These are phyloP conservation scores for Nakazawaea ambrosiae DNA, from an alignment of 805 yeast species.

Conservation along the genomic window DNA sequence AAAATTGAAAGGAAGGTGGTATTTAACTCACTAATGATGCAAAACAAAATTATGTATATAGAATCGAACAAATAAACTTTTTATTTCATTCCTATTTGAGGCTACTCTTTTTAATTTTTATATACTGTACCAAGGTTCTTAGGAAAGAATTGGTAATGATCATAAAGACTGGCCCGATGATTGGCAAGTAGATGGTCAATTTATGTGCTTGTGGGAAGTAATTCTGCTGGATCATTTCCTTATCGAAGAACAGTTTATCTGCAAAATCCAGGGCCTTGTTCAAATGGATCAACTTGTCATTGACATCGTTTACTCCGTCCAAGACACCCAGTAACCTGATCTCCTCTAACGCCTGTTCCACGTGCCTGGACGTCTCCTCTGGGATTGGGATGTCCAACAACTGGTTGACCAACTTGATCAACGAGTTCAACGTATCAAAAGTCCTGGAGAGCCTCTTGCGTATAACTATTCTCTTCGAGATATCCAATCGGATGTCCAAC, in stretches of 20 bases:
- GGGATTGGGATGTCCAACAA: slow-evolving; percentile 84
- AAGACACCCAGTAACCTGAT: slow-evolving; percentile 30
- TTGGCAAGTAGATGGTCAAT: slow-evolving; percentile 86
- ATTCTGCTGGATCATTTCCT: slow-evolving; percentile 91
- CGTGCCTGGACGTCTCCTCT: slow-evolving; percentile 53
- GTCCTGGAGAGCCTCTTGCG: slow-evolving; percentile 54
- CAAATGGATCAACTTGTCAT: slow-evolving; percentile 22
- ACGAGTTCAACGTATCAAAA: slow-evolving; percentile 63
- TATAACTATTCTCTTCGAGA: slow-evolving; percentile 52
- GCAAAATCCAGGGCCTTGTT: slow-evolving; percentile 50
- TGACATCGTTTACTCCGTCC: slow-evolving; percentile 22
- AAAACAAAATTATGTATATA: too few relatives aligned
- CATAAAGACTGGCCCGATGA: slow-evolving; percentile 77
- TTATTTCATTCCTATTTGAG: neutral
- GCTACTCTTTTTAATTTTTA: neutral
- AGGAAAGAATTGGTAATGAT: slow-evolving; percentile 49
- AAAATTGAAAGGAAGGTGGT: slow-evolving; percentile 90
- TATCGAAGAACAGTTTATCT: slow-evolving; percentile 80
- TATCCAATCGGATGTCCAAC: slow-evolving; percentile 57
- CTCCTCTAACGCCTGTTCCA: slow-evolving; percentile 38
- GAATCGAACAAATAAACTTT: neutral
- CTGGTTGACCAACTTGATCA: slow-evolving; percentile 59
- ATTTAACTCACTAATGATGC: slow-evolving; percentile 56
- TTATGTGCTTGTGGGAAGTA: slow-evolving; percentile 95
- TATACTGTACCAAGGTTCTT: slow-evolving; percentile 33